Percentiles rank a stretch among this genome's conserved stretches.
Evolutionary conservation across 1,139 yeast species (phyloP).

Genomic region (Pichia sp.): DNA sequence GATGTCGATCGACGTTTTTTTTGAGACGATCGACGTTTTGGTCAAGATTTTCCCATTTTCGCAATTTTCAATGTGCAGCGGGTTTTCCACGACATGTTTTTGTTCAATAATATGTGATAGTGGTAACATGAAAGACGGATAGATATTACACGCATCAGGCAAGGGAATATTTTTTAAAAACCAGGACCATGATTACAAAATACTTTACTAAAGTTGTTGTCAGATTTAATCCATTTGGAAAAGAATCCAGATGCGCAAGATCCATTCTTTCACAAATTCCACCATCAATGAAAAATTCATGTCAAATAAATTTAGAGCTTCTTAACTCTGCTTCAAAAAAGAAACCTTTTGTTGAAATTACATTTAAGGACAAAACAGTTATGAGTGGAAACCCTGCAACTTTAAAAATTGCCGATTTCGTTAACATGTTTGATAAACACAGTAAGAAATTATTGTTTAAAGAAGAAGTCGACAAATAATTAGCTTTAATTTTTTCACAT

Average conservation of each 20-base stretch:
- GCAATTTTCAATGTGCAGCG: neutral
- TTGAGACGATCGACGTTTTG: neutral
- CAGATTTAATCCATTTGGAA: conserved; percentile 70
- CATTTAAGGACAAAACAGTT: conserved; percentile 73
- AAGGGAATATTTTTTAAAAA: neutral
- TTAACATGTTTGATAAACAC: conserved; percentile 57
- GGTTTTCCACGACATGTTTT: neutral
- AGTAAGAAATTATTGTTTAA: conserved; percentile 63
- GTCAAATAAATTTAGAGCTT: conserved; percentile 50
- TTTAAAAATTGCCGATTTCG: conserved; percentile 47
- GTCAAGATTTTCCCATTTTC: neutral
- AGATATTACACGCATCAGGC: no score
- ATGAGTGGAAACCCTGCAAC: conserved; percentile 62
- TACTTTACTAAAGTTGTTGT: conserved; percentile 74
- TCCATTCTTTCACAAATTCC: conserved; percentile 78
- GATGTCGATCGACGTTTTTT: neutral
- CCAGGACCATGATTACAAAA: conserved; percentile 66
- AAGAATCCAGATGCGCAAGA: conserved; percentile 76
- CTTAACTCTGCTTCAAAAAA: conserved; percentile 40
- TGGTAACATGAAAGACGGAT: no score
- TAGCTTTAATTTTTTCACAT: neutral
- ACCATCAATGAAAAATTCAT: conserved; percentile 49
- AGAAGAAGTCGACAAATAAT: conserved; percentile 48
- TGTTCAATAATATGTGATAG: no score
- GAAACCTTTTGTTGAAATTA: conserved; percentile 60